Percentiles rank a stretch among this genome's conserved stretches.
These are phyloP conservation scores for Scheffersomyces stambukii DNA, from an alignment of 1,139 yeast genomes.

Conservation along the genomic window DNA sequence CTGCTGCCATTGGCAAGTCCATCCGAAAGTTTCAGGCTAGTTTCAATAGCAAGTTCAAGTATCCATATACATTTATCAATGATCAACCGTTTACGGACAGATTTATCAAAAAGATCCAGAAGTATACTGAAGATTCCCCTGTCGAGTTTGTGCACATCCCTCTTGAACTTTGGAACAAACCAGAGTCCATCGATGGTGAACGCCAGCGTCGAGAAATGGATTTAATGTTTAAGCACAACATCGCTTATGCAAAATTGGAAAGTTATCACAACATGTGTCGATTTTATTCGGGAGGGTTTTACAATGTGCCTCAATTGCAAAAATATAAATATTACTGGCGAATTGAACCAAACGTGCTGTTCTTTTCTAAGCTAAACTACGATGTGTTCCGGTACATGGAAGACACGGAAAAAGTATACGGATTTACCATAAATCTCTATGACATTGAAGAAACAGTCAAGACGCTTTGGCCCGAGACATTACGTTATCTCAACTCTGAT, in stretches of 20 bases:
- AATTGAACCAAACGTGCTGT: constrained; percentile 70
- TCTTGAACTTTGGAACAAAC: constrained; percentile 61
- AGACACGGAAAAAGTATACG: constrained; percentile 59
- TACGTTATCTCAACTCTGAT: constrained; percentile 49
- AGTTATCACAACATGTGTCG: constrained; percentile 78
- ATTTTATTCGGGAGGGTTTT: constrained; percentile 57
- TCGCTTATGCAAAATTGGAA: constrained; percentile 59
- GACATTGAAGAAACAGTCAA: constrained; percentile 63
- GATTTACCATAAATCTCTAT: constrained; percentile 63
- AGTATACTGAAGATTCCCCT: constrained; percentile 42
- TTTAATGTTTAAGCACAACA: constrained; percentile 37
- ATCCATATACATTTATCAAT: constrained; percentile 79
- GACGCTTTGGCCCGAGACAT: constrained; percentile 67
- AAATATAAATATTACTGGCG: constrained; percentile 67
- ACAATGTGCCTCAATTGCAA: constrained; percentile 54
- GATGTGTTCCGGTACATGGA: constrained; percentile 76
- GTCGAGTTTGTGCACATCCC: constrained; percentile 58
- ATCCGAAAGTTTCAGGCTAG: constrained; percentile 55
- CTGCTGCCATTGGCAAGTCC: constrained; percentile 43
- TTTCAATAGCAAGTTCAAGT: constrained; percentile 66
- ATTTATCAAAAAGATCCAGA: constrained; percentile 44
- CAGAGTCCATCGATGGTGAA: constrained; percentile 46
- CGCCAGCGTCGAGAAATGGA: constrained; percentile 38
- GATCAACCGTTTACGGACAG: constrained; percentile 59
- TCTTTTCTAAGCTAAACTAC: constrained; percentile 64